Conservation (phyloP, 225 moss, liverwort and hornwort species). For the Rhytidiadelphus loreus region DNA sequence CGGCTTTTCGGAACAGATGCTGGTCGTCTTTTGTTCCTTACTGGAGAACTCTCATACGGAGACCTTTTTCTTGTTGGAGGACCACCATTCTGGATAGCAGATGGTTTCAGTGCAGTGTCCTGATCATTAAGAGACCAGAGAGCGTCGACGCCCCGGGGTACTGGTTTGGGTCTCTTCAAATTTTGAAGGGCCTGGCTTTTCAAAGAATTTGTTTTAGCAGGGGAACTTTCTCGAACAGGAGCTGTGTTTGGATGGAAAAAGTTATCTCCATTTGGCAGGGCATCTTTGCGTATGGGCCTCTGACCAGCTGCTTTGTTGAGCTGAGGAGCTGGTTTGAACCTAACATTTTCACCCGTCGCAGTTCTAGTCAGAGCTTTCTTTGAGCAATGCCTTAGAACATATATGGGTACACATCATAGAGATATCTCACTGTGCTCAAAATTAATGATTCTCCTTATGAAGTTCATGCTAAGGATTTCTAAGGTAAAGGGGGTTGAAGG, state of each 20-base stretch:
- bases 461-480: background rate
- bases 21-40: conserved; percentile 10
- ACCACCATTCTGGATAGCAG: conserved; percentile 2
- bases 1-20: conserved; percentile 11
- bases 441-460: background rate
- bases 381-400: background rate
- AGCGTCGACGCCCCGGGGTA: background rate
- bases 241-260: background rate
- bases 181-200: background rate
- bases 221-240: background rate
- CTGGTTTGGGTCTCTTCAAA: conserved; percentile 16
- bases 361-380: background rate
- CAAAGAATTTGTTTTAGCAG: background rate
- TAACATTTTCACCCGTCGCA: background rate
- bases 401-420: background rate
- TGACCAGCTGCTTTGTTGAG: background rate
- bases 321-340: conserved; percentile 6
- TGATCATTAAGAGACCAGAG: conserved; percentile 26
- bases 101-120: conserved; percentile 8
- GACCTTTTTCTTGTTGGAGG: conserved; percentile 3
- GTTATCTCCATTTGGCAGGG: background rate
- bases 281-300: background rate
- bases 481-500: background rate
- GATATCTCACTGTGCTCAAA: background rate
- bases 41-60: background rate